Evolutionary conservation across 2,329 filamentous ascomycete genomes (phyloP), one percentile per base, ranked within the genome.

Genomic region (Penicillium sp.): DNA sequence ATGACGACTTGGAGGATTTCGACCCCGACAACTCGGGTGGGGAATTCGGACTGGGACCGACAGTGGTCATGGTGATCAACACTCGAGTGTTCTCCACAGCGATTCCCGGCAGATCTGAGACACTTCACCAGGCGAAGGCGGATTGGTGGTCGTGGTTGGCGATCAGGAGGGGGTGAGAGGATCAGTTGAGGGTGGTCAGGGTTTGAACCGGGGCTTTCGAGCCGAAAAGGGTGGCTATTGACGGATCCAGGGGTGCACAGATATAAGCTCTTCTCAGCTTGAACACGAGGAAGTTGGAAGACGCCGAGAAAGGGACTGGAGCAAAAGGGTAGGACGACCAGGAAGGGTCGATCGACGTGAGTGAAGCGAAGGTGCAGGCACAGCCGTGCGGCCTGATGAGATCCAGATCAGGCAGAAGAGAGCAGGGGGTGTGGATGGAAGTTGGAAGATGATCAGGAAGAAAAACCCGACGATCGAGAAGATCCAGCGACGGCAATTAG

Each of bases 1-100:
- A 95, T 4, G 88, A 94, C 27, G 89, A 90, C 70, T 93, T 94
- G 56, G 88, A 95, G 53, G 88, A 93, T 69, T 91, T 94, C 51
- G 88, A 94, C 57, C 78, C 79, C 54, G 86, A 88, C 72, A 95
- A 82, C 61, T 88, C 87, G 52, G 86, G 86, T 49, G 85, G 85
- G 56, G 86, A 88, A 66, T 79, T 81, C 40, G 84, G 83, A 51
- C 69, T 74, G 47, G 71, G 74, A 64, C 64, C 66, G 47, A 72
- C 62, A 48, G 70, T 63, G 48, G 70, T 66, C 62, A 69, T 74
- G 64, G 68, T 73, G 46, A 46, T 48, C 43, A 47, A 39, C 29
- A 51, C 8, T 46, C 43, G 33, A 41, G 39, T 45, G 47, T 52
- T 40, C 47, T 52, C 52, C 47, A 39, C 54, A 47, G 36, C 46